These are phyloP conservation scores for Tricholoma flavovirens DNA, from an alignment of 768 basidiomycete genomes.

Conservation along the genomic window DNA sequence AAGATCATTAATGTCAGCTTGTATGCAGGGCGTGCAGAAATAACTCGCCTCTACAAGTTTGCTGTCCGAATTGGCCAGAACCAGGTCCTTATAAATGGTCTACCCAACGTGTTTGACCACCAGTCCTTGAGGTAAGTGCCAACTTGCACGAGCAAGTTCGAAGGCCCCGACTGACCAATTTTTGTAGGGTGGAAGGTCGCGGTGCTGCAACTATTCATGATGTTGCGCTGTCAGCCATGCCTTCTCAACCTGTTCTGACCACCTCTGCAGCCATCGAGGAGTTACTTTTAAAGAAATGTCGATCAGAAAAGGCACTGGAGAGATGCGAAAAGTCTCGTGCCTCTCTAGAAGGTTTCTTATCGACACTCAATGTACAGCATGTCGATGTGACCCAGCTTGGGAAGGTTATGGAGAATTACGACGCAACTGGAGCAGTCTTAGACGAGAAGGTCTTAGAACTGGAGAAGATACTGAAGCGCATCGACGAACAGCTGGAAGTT, in stretches of 20 bases:
- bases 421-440: slow-evolving; percentile 19
- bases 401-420: slow-evolving; percentile 15
- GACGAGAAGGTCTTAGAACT: slow-evolving; percentile 21
- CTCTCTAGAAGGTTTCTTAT: slow-evolving; percentile 22
- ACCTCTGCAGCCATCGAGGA: slow-evolving; percentile 18
- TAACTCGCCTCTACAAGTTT: slow-evolving; percentile 28
- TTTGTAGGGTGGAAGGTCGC: slow-evolving; percentile 27
- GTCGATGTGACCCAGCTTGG: slow-evolving; percentile 15
- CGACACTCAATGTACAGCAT: slow-evolving; percentile 20
- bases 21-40: slow-evolving; percentile 31
- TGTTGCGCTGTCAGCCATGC: slow-evolving; percentile 21
- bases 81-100: slow-evolving; percentile 25
- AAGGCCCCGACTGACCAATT: not conserved
- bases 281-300: slow-evolving; percentile 14
- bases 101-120: slow-evolving; percentile 25
- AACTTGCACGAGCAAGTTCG: not conserved
- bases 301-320: slow-evolving; percentile 15
- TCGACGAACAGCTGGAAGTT: slow-evolving; percentile 15
- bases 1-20: slow-evolving; percentile 30
- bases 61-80: slow-evolving; percentile 27
- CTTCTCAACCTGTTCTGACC: not conserved
- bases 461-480: slow-evolving; percentile 10
- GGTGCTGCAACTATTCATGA: slow-evolving; percentile 32
- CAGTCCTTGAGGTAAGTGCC: slow-evolving; percentile 27
- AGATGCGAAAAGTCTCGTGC: slow-evolving; percentile 19